Conservation (phyloP, 2,329 filamentous ascomycete genomes). For the Thermoascus crustaceus region DNA sequence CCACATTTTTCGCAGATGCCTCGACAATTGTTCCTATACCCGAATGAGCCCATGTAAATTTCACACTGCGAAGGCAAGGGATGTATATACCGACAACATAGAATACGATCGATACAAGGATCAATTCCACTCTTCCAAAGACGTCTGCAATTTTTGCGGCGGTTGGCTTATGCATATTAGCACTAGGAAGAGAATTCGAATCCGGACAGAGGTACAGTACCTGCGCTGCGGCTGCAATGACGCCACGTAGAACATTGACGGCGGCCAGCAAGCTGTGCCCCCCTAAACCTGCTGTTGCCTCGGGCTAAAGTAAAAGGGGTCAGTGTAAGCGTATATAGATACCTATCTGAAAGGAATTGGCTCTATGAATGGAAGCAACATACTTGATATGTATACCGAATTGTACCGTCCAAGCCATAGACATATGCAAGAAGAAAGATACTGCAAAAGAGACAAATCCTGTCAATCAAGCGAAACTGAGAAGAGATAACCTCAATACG, state of each 20-base stretch:
- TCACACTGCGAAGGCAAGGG: too few species aligned
- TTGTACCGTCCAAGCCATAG: too few species aligned
- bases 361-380: too few species aligned
- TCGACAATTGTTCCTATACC: conserved; percentile 56
- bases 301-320: too few species aligned
- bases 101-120: conserved; percentile 48
- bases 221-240: conserved; percentile 52
- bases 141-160: conserved; percentile 56
- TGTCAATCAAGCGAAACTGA: too few species aligned
- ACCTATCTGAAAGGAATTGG: too few species aligned
- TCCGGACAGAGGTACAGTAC: conserved; percentile 17
- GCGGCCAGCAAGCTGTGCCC: conserved; percentile 51
- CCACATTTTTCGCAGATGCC: conserved; percentile 41
- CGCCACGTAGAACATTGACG: conserved; percentile 50
- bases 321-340: too few species aligned
- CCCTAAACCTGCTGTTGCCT: conserved; percentile 45
- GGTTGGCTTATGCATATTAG: conserved; percentile 38
- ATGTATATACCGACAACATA: conserved; percentile 41
- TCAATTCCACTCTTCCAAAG: conserved; percentile 54
- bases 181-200: neutral
- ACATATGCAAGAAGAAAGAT: too few species aligned
- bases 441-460: too few species aligned
- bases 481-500: too few species aligned
- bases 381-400: too few species aligned
- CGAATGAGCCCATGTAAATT: too few species aligned